Base-by-base conservation (phyloP, 2,329 filamentous ascomycete genomes). In the Cladosporium sp. region DNA sequence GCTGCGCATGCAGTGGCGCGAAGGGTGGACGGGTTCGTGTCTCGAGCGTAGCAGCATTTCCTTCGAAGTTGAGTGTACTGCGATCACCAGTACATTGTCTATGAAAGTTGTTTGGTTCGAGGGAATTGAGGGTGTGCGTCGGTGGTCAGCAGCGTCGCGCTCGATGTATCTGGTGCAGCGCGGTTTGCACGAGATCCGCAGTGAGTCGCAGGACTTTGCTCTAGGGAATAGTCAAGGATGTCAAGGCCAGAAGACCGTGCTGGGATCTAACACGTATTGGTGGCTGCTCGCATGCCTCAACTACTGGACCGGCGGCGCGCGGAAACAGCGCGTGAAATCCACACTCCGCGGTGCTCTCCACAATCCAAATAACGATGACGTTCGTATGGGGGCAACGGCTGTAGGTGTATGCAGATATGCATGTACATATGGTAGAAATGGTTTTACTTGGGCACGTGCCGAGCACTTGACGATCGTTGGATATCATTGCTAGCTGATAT, bases 1-100 rank as follows among this genome's bases (percentile, higher is more conserved):
- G 62, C 57, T 50, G 45, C 36, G 47, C 24, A 48, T 28, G 40
- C 55, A 32, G 34, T 25, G 40, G 53, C 53, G 53, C 53, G 50
- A 19, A n/a, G 20, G 24, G 12, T 53, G 50, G 37, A 20, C 24
- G n/a, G n/a, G 37, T 25, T 7, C 37, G 24, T n/a, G 22, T 17
- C 24, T 53, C 37, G 24, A 32, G 9, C 32, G 36, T 20, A 25
- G 50, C 50, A 53, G 36, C 50, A 53, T 53, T 15, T 53, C 50
- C 50, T 15, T 42, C 22, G 7, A 35, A n/a, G 28, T 8, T 17
- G n/a, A 35, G 25, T 53, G 37, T 40, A 44, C 50, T 53, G 50
- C 36, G 37, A n/a, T 42, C 25, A 42, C 37, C 36, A 44, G 50
- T 19, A 28, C 50, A 34, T 40, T 40, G 22, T 25, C 32, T 39